These are phyloP conservation scores for Cucurbita ficifolia DNA, from an alignment of 306 rosid genomes.

Conservation along the genomic window DNA sequence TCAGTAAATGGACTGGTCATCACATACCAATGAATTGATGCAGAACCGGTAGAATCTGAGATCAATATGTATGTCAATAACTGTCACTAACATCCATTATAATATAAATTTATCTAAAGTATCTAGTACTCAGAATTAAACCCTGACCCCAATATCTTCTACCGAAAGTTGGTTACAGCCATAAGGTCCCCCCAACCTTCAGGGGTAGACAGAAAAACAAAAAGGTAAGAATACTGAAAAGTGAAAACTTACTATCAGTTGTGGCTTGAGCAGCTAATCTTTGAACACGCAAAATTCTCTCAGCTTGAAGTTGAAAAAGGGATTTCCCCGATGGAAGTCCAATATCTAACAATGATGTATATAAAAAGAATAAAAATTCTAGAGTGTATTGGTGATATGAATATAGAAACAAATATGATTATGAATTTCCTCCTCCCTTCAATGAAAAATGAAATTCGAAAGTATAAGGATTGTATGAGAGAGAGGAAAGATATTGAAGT, in stretches of 20 bases:
- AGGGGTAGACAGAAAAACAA: neutral
- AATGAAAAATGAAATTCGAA: neutral
- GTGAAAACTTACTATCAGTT: constrained; percentile 38
- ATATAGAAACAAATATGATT: neutral
- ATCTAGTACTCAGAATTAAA: neutral
- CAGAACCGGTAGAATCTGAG: constrained; percentile 49
- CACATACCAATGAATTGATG: constrained; percentile 81
- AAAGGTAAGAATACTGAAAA: neutral
- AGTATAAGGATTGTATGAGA: neutral
- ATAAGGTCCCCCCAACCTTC: neutral
- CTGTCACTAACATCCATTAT: neutral
- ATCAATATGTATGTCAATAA: constrained; percentile 7
- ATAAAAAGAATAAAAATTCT: constrained; percentile 2
- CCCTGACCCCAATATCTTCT: neutral
- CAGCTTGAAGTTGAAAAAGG: constrained; percentile 96
- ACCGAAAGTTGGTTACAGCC: neutral
- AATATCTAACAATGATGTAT: constrained; percentile 38
- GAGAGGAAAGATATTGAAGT: neutral
- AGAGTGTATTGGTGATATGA: neutral
- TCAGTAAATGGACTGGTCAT: constrained; percentile 99
- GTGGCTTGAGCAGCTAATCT: constrained; percentile 72
- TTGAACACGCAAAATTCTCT: constrained; percentile 81
- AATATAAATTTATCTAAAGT: neutral
- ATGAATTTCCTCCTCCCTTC: neutral
- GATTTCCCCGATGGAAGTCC: constrained; percentile 99